Base-by-base conservation (phyloP, 1,284 basidiomycete species). In the Sphaerobolus stellatus region DNA sequence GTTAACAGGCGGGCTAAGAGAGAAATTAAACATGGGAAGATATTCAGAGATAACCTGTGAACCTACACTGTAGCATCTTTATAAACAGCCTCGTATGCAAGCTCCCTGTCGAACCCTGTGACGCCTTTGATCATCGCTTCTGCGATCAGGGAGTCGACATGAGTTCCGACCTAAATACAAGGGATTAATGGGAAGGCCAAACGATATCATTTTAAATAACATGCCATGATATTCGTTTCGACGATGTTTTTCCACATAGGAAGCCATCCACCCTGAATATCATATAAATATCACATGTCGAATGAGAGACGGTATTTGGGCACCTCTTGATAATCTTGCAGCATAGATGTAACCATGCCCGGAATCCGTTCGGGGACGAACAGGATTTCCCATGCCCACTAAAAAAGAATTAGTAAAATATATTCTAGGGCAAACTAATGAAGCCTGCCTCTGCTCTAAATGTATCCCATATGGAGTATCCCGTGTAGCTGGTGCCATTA, bases 181-280 rank as follows among this genome's bases (percentile, higher is more conserved):
- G 34, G 5, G 34, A 30, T 44, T 45, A 18, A 43, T 44, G 25
- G 24, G 51, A 20, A 22, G 9, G 30, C 40, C 13, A 2, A n/a
- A 33, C 18, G 25, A 7, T 3, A n/a, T 30, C 18, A 43, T 7
- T 16, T n/a, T 11, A 48, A 25, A 8, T 9, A 30, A 45, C 59
- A n/a, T 57, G 75, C 81, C 86, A 88, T 88, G 59, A 88, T 87
- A 59, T 86, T 88, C 2, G 86, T 87, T 64, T 87, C 84, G 57
- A 89, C 82, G 16, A 92, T 80, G 60, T 92, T 93, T 71, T 92
- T 92, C 90, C 91, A 93, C 90, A 93, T 92, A 0, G 91, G 91
- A 44, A 93, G 70, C 86, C 89, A 90, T 4, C 91, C 91, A 25
- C 88, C 83, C 81, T 91, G 60, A 49, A 61, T 52, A 52, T n/a